These are phyloP conservation scores for Colletotrichum destructivum DNA, from an alignment of 2,329 filamentous ascomycete genomes.

Conservation along the genomic window DNA sequence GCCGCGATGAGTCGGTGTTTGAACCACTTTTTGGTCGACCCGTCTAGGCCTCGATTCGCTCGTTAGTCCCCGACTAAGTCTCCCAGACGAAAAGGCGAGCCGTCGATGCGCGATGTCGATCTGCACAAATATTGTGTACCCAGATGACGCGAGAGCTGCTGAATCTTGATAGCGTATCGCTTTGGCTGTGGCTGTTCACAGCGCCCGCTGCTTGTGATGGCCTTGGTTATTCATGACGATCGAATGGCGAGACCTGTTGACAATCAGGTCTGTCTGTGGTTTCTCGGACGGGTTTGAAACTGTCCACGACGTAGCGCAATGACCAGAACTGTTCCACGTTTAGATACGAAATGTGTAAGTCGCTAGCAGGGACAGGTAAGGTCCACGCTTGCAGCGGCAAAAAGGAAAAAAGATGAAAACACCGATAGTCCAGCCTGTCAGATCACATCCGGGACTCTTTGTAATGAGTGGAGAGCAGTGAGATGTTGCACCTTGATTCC, in stretches of 20 bases:
- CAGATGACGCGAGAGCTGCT: constrained; percentile 15
- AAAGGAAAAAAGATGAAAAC: neutral
- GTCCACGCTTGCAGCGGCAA: constrained; percentile 18
- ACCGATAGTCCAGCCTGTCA: too few relatives aligned
- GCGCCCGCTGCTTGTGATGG: constrained; percentile 2
- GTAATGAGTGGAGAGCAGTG: neutral
- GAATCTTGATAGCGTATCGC: neutral
- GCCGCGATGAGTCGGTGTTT: constrained; percentile 20
- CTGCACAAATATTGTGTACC: neutral
- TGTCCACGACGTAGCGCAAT: constrained; percentile 4
- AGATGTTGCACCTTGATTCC: neutral
- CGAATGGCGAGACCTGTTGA: neutral
- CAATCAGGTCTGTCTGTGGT: neutral
- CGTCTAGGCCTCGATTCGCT: constrained; percentile 13
- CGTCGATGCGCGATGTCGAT: constrained; percentile 5
- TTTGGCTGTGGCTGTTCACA: neutral
- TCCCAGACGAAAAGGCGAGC: constrained; percentile 12
- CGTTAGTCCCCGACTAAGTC: neutral
- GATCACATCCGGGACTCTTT: neutral
- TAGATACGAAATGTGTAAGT: constrained; percentile 21
- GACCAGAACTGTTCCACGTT: neutral
- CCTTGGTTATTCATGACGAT: neutral
- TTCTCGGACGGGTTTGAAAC: constrained; percentile 13
- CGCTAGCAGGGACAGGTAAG: neutral
- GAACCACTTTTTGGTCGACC: constrained; percentile 23